phyloP scores from a whole-genome alignment of 148 eudicot species.

The Nyssa sinensis region DNA sequence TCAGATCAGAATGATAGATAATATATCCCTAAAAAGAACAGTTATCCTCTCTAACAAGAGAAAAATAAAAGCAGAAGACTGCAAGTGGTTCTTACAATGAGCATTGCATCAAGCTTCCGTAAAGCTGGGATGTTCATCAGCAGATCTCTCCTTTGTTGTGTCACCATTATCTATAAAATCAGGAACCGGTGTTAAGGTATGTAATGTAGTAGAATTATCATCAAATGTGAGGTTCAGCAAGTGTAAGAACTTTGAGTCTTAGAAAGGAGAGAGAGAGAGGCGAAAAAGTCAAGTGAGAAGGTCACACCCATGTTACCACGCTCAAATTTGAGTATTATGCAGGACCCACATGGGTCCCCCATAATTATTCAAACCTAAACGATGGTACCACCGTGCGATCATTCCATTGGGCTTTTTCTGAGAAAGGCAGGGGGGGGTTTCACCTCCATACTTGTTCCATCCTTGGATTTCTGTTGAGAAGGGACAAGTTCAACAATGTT shows the following conservation, averaged over 20 bases:
- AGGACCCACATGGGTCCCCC: no score
- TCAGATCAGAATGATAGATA: neutral
- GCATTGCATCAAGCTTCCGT: constrained; percentile 65
- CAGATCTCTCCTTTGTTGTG: constrained; percentile 56
- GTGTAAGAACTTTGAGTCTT: no score
- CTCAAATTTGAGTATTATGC: no score
- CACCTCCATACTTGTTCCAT: constrained; percentile 58
- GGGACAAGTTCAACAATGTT: constrained; percentile 63
- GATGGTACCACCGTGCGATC: no score
- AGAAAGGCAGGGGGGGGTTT: no score
- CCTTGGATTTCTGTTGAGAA: constrained; percentile 43
- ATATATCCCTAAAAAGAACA: neutral
- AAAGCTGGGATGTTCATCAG: constrained; percentile 61
- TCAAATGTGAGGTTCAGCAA: no score
- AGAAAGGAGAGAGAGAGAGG: no score
- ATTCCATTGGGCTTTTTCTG: no score
- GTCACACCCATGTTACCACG: no score
- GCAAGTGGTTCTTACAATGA: constrained; percentile 38
- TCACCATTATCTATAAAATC: constrained; percentile 50
- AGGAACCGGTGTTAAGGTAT: neutral
- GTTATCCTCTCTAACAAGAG: neutral
- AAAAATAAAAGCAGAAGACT: neutral
- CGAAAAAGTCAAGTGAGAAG: no score
- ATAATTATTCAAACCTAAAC: no score
- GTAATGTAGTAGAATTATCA: neutral